Evolutionary conservation across 306 rosid genomes (phyloP).

Genomic region (Inga leiocalycina): DNA sequence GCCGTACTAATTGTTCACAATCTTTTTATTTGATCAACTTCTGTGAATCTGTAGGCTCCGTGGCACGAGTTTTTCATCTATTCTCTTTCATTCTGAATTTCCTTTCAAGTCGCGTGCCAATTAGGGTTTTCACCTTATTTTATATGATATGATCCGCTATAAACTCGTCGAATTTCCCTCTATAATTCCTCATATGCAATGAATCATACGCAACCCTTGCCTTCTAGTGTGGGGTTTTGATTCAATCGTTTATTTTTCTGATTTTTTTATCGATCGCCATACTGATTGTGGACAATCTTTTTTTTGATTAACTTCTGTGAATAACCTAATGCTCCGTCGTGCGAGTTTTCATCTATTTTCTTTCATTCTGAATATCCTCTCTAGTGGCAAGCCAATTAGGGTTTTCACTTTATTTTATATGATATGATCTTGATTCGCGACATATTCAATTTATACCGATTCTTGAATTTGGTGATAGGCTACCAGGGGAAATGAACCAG

Average conservation of each 20-base stretch:
- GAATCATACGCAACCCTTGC: background rate
- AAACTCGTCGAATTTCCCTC: background rate
- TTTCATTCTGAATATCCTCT: background rate
- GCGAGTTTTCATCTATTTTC: background rate
- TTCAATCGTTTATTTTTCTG: background rate
- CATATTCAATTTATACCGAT: background rate
- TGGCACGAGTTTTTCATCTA: background rate
- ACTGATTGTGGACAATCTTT: background rate
- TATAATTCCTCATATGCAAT: background rate
- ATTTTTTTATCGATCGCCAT: background rate
- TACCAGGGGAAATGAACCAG: background rate
- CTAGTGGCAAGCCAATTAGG: background rate
- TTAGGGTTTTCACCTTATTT: background rate
- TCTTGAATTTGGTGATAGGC: constrained; percentile 20
- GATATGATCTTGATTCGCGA: background rate
- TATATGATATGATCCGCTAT: background rate
- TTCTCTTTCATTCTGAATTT: background rate
- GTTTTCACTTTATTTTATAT: background rate
- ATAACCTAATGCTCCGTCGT: background rate
- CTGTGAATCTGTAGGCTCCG: background rate
- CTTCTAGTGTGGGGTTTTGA: background rate
- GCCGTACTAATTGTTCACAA: background rate
- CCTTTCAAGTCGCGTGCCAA: background rate
- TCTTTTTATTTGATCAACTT: background rate
- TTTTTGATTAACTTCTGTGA: background rate